Conservation (phyloP, 2,329 filamentous ascomycete genomes). For the Aspergillus flavus region DNA sequence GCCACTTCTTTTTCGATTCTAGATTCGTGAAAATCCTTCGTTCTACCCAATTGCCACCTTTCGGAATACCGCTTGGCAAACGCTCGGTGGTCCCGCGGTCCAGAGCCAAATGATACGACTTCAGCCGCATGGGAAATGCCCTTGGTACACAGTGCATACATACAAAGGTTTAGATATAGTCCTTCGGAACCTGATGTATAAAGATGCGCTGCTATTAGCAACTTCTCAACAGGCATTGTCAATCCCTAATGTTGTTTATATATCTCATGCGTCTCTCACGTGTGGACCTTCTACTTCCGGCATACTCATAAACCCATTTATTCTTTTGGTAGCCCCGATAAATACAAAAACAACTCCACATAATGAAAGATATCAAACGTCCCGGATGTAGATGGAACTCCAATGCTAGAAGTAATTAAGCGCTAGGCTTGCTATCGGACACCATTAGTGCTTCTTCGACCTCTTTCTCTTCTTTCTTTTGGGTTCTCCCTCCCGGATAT, state of each 20-base stretch:
- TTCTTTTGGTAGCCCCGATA: neutral
- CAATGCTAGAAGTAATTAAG: slow-evolving; percentile 5
- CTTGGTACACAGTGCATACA: neutral
- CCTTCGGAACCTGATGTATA: neutral
- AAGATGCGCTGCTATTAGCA: neutral
- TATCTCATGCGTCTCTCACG: neutral
- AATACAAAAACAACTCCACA: neutral
- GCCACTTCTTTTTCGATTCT: slow-evolving; percentile 1
- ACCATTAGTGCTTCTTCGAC: slow-evolving; percentile 45
- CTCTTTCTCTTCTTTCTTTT: slow-evolving; percentile 49
- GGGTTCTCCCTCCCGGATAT: slow-evolving; percentile 46
- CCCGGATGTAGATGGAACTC: slow-evolving; percentile 3
- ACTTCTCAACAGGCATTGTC: neutral
- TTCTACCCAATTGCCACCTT: neutral
- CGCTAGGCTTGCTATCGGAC: neutral
- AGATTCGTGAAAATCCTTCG: neutral
- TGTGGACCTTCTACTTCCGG: neutral
- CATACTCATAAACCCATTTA: neutral
- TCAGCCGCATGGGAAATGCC: neutral
- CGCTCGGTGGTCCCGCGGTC: neutral
- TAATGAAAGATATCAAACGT: neutral
- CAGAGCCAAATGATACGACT: neutral
- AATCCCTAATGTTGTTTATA: neutral
- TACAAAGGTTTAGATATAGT: neutral
- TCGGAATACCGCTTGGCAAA: slow-evolving; percentile 4